Evolutionary conservation across 257 asterid species (phyloP).

Genomic region (Solanum pinnatisectum): DNA sequence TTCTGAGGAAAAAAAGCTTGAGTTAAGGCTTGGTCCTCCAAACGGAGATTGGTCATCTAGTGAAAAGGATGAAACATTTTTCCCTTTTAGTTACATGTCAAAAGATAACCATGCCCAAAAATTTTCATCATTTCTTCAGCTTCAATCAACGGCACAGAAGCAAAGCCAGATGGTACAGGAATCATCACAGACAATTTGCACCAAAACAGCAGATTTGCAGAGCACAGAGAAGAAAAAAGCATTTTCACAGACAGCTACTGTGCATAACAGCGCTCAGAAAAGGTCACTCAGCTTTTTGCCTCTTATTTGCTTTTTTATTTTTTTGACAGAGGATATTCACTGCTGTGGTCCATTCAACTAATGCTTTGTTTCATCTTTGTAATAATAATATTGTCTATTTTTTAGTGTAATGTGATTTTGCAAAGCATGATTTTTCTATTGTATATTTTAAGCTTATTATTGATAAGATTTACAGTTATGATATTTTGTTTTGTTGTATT

Average conservation of each 20-base stretch:
- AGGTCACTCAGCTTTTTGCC: constrained; percentile 45
- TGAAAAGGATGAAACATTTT: constrained; percentile 11
- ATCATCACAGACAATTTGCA: constrained; percentile 49
- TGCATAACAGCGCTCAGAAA: constrained; percentile 63
- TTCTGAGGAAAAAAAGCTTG: constrained; percentile 63
- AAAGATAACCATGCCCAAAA: neutral
- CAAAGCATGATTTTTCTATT: neutral
- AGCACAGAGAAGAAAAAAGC: constrained; percentile 56
- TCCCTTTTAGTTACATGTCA: constrained; percentile 19
- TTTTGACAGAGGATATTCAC: constrained; percentile 48
- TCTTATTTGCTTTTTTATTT: neutral
- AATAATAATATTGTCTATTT: neutral
- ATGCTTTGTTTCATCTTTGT: constrained; percentile 3
- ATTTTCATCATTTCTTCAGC: constrained; percentile 28
- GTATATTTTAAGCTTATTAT: neutral
- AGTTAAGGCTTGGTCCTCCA: constrained; percentile 86
- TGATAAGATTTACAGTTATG: neutral
- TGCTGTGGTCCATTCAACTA: constrained; percentile 44
- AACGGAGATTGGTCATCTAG: constrained; percentile 38
- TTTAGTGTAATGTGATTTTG: constrained; percentile 1
- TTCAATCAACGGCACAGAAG: constrained; percentile 21
- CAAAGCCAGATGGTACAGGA: constrained; percentile 33
- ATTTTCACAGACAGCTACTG: constrained; percentile 55
- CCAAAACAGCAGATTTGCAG: constrained; percentile 29
- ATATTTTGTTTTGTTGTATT: neutral